Evolutionary conservation across 2,329 filamentous ascomycete species (phyloP).

Genomic region (Plectosphaerella cucumerina): DNA sequence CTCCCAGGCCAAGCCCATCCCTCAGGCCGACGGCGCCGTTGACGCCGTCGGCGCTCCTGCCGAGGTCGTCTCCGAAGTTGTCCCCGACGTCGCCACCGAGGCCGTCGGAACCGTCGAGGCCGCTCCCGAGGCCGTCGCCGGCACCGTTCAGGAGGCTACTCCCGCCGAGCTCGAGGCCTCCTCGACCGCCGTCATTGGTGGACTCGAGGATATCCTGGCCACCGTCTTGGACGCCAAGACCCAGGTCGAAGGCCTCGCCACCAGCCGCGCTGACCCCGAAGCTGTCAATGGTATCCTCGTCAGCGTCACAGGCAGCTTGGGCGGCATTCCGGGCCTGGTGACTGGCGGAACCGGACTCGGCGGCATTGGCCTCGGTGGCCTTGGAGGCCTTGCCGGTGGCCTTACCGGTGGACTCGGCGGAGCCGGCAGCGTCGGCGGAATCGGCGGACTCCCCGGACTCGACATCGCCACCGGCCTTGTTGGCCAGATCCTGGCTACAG

Average conservation of each 20-base stretch:
- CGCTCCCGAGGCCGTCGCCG: constrained; percentile 2
- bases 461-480: background rate
- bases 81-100: constrained; percentile 1
- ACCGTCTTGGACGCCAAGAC: background rate
- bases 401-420: background rate
- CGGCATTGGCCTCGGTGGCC: background rate
- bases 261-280: background rate
- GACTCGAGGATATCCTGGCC: constrained; percentile 5
- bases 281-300: constrained; percentile 4
- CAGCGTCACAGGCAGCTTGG: background rate
- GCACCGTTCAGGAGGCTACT: no score
- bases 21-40: background rate
- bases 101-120: constrained; percentile 3
- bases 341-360: background rate
- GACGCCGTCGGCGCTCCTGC: background rate
- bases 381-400: background rate
- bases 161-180: background rate
- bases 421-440: background rate
- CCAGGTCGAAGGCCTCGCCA: background rate
- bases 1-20: constrained; percentile 1
- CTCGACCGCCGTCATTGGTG: constrained; percentile 1
- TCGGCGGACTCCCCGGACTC: background rate
- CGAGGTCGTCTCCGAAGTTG: background rate
- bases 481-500: background rate
- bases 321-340: background rate